A percentile compares a stretch with the other conserved stretches of the same genome.
Conservation (phyloP, 2,329 filamentous ascomycete species). For the Blastomyces parvus region DNA sequence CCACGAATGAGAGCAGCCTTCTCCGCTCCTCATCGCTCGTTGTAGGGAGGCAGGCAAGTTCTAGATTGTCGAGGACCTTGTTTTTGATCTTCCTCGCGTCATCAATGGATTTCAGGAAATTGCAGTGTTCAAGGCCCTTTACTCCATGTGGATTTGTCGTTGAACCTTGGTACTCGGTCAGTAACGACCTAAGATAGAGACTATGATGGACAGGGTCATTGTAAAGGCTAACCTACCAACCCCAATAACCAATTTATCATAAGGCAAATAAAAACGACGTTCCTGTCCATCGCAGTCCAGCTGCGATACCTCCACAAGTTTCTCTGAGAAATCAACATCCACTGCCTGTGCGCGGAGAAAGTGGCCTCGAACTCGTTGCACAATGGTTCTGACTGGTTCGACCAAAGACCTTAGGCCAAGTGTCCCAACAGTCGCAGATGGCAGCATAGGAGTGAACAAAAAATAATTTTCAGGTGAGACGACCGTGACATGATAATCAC, state of each 20-base stretch:
- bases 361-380: slow-evolving; percentile 69
- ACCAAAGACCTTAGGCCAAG: slow-evolving; percentile 83
- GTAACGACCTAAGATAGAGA: background rate
- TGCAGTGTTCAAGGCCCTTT: slow-evolving; percentile 83
- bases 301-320: slow-evolving; percentile 79
- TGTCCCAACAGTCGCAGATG: slow-evolving; percentile 92
- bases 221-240: slow-evolving; percentile 50
- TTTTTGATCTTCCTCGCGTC: slow-evolving; percentile 87
- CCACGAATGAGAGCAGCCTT: slow-evolving; percentile 85
- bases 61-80: slow-evolving; percentile 77
- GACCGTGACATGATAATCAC: slow-evolving; percentile 92
- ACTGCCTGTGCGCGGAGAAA: slow-evolving; percentile 82
- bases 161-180: slow-evolving; percentile 46
- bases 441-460: slow-evolving; percentile 95
- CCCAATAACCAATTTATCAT: slow-evolving; percentile 89
- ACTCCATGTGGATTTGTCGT: slow-evolving; percentile 93
- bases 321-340: slow-evolving; percentile 83
- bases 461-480: slow-evolving; percentile 95
- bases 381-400: slow-evolving; percentile 81
- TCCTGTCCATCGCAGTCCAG: slow-evolving; percentile 60
- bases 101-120: slow-evolving; percentile 90
- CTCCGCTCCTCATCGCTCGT: slow-evolving; percentile 79
- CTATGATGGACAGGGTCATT: background rate
- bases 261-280: slow-evolving; percentile 82
- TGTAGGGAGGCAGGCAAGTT: slow-evolving; percentile 84